Percentiles rank a stretch among this genome's conserved stretches.
These are phyloP conservation scores for Metschnikowia corniflorae DNA, from an alignment of 805 yeast genomes.

Conservation along the genomic window DNA sequence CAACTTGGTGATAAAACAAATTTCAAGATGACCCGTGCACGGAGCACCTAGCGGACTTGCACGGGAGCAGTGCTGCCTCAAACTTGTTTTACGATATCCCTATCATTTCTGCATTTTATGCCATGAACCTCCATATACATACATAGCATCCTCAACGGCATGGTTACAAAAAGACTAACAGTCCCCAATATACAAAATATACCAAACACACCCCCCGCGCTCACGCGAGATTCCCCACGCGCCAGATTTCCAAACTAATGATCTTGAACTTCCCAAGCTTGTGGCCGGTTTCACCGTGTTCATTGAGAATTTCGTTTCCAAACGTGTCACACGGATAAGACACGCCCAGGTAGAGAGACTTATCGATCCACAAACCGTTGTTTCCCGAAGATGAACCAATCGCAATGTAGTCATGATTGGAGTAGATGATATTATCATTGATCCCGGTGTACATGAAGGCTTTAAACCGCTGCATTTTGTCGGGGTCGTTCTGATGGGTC, in stretches of 20 bases:
- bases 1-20: conserved; percentile 22
- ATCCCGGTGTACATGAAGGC: conserved; percentile 87
- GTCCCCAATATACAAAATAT: background rate
- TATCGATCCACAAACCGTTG: conserved; percentile 87
- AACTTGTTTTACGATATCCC: conserved; percentile 10
- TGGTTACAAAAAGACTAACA: conserved; percentile 21
- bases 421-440: conserved; percentile 81
- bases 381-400: conserved; percentile 93
- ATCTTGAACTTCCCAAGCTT: conserved; percentile 61
- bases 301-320: conserved; percentile 74
- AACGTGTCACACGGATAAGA: conserved; percentile 77
- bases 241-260: conserved; percentile 82
- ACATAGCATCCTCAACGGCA: conserved; percentile 48
- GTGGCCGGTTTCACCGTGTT: conserved; percentile 17
- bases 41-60: too few relatives aligned
- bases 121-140: conserved; percentile 17
- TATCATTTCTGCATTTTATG: conserved; percentile 17
- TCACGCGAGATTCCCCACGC: conserved; percentile 44
- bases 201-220: background rate
- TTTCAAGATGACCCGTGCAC: conserved; percentile 2
- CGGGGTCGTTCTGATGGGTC: conserved; percentile 9
- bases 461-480: conserved; percentile 43
- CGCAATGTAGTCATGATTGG: conserved; percentile 72
- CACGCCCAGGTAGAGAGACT: conserved; percentile 69
- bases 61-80: conserved; percentile 23